A percentile compares a stretch with the other conserved stretches of the same genome.
These are phyloP conservation scores for Ustulina deusta DNA, from an alignment of 2,329 filamentous ascomycete species.

Conservation along the genomic window DNA sequence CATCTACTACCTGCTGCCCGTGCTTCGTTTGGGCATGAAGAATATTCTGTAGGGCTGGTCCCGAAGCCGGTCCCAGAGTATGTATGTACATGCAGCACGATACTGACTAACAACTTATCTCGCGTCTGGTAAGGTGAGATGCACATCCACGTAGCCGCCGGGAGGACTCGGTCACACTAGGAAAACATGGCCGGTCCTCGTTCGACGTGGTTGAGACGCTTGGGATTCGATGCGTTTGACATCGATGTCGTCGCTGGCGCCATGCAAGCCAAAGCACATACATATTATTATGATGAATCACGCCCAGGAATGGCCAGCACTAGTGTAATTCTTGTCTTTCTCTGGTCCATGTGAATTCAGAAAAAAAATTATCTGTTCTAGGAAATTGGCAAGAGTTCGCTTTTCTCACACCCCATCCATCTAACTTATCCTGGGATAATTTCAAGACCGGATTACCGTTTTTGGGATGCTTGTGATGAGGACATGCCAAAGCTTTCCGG, in stretches of 20 bases:
- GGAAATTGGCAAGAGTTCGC: not conserved
- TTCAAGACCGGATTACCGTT: conserved; percentile 8
- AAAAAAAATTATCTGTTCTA: not conserved
- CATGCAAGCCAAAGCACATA: conserved; percentile 30
- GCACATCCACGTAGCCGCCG: conserved; percentile 39
- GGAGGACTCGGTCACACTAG: conserved; percentile 22
- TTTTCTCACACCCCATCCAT: conserved; percentile 11
- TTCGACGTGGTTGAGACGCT: conserved; percentile 19
- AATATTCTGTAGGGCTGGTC: conserved; percentile 33
- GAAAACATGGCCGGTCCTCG: conserved; percentile 1
- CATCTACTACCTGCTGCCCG: not conserved
- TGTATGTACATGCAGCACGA: conserved; percentile 28
- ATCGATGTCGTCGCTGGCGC: conserved; percentile 22
- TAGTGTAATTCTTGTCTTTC: not conserved
- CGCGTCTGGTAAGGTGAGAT: conserved; percentile 33
- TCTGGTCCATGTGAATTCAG: not conserved
- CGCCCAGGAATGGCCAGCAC: conserved; percentile 17
- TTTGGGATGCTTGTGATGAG: conserved; percentile 3
- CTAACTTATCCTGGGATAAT: conserved; percentile 4
- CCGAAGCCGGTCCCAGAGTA: conserved; percentile 31
- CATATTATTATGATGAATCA: conserved; percentile 26
- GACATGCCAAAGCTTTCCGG: not conserved
- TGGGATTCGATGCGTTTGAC: conserved; percentile 16
- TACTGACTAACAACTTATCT: conserved; percentile 23
- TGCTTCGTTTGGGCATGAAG: conserved; percentile 32